A percentile compares a stretch with the other conserved stretches of the same genome.
Evolutionary conservation across 1,139 yeast species (phyloP).

Genomic region (Blastobotrys proliferans): DNA sequence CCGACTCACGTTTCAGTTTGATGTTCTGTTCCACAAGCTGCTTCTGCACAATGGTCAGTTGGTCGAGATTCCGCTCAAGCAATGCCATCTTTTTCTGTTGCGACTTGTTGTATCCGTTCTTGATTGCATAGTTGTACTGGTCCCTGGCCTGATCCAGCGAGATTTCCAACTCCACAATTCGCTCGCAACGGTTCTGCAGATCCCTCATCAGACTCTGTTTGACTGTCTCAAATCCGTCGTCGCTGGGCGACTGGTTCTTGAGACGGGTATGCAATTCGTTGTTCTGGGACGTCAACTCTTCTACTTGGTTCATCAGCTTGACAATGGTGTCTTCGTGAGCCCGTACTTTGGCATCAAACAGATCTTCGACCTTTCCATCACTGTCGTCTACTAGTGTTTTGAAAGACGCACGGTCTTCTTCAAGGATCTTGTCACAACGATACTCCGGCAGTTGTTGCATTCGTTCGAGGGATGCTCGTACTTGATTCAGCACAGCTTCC

Average conservation of each 20-base stretch:
- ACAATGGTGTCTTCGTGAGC: constrained; percentile 25
- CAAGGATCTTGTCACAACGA: constrained; percentile 4
- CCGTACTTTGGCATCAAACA: constrained; percentile 21
- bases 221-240: constrained; percentile 27
- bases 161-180: constrained; percentile 43
- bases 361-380: constrained; percentile 13
- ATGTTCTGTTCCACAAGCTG: constrained; percentile 48
- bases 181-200: constrained; percentile 41
- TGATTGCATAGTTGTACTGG: constrained; percentile 33
- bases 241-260: constrained; percentile 5
- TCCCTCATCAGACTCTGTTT: constrained; percentile 41
- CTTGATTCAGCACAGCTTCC: constrained; percentile 2
- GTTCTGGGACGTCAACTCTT: constrained; percentile 20
- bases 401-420: constrained; percentile 9
- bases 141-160: constrained; percentile 39
- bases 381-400: constrained; percentile 7
- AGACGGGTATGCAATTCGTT: constrained; percentile 15
- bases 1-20: constrained; percentile 43
- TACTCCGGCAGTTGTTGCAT: constrained; percentile 10
- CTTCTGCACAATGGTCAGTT: constrained; percentile 40
- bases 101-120: constrained; percentile 29
- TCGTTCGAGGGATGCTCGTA: constrained; percentile 7
- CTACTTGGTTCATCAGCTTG: constrained; percentile 24
- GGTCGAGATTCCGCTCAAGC: constrained; percentile 45
- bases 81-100: constrained; percentile 39